These are phyloP conservation scores for Sanghuangporus sanghuang DNA, from an alignment of 1,284 basidiomycete species.

Conservation along the genomic window DNA sequence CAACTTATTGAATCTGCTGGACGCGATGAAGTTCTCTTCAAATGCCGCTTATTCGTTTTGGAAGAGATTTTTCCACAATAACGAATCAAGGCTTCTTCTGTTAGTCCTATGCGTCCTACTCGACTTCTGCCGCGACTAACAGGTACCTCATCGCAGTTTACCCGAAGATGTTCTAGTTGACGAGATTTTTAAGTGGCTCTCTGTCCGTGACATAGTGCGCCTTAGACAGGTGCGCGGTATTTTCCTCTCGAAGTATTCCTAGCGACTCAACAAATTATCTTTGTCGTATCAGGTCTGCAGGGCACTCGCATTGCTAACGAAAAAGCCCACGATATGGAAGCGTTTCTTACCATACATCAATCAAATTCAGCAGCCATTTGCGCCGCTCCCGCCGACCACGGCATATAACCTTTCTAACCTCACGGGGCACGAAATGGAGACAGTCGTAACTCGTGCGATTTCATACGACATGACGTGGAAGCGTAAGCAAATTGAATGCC, in stretches of 20 bases:
- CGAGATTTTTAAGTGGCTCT: constrained; percentile 10
- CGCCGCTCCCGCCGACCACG: constrained; percentile 56
- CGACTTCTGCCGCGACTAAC: neutral
- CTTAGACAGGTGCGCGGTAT: constrained; percentile 9
- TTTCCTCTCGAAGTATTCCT: neutral
- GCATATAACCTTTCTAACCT: constrained; percentile 37
- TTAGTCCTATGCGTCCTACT: neutral
- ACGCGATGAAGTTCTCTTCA: neutral
- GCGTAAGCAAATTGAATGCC: constrained; percentile 20
- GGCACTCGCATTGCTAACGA: constrained; percentile 52
- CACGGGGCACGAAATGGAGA: constrained; percentile 56
- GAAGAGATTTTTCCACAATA: constrained; percentile 2
- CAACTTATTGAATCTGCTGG: neutral
- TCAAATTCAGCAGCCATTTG: constrained; percentile 47
- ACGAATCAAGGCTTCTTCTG: neutral
- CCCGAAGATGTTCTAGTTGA: constrained; percentile 17
- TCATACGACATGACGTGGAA: constrained; percentile 59
- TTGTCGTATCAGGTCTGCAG: constrained; percentile 42
- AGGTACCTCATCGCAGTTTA: neutral
- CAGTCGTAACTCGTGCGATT: constrained; percentile 54
- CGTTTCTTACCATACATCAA: constrained; percentile 39
- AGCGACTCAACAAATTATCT: neutral
- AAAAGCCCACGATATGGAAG: constrained; percentile 67
- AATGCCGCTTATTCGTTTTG: neutral
- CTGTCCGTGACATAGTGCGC: constrained; percentile 11